Percentiles rank a stretch among this genome's conserved stretches.
These are phyloP conservation scores for Candida schatavii DNA, from an alignment of 805 yeast species.

Conservation along the genomic window DNA sequence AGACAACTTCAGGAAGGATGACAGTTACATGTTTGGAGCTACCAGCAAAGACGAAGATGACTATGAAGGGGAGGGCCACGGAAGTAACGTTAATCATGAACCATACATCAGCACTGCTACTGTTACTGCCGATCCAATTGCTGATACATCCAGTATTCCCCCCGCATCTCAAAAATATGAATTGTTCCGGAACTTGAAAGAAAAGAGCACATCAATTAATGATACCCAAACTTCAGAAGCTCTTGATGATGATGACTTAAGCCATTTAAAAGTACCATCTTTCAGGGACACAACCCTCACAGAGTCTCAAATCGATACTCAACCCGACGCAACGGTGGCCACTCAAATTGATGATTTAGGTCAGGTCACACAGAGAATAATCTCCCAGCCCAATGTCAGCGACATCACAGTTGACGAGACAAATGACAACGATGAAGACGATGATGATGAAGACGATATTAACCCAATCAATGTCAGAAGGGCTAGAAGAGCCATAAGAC, in stretches of 20 bases:
- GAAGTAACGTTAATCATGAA: slow-evolving; percentile 11
- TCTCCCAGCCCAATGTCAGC: neutral
- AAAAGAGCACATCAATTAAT: neutral
- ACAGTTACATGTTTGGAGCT: slow-evolving; percentile 29
- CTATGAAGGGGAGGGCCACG: too few species aligned
- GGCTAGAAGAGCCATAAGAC: slow-evolving; percentile 22
- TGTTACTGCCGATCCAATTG: neutral
- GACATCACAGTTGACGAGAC: too few species aligned
- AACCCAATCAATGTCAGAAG: slow-evolving; percentile 20
- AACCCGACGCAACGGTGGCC: slow-evolving; percentile 9
- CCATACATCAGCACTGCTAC: slow-evolving; percentile 14
- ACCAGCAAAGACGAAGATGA: slow-evolving; percentile 6
- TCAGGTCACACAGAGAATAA: neutral
- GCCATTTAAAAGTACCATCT: slow-evolving; percentile 15
- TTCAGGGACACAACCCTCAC: slow-evolving; percentile 18
- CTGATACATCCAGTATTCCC: slow-evolving; percentile 3
- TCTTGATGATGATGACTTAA: slow-evolving; percentile 7
- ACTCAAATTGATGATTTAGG: slow-evolving; percentile 16
- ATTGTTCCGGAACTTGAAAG: slow-evolving; percentile 28
- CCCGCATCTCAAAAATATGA: slow-evolving; percentile 7
- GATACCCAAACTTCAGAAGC: slow-evolving; percentile 9
- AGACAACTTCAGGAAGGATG: slow-evolving; percentile 20
- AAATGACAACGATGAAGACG: slow-evolving; percentile 4
- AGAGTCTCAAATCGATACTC: slow-evolving; percentile 14
- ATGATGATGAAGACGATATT: slow-evolving; percentile 25